phyloP scores from a whole-genome alignment of 805 yeast genomes.

The Priceomyces medius region DNA sequence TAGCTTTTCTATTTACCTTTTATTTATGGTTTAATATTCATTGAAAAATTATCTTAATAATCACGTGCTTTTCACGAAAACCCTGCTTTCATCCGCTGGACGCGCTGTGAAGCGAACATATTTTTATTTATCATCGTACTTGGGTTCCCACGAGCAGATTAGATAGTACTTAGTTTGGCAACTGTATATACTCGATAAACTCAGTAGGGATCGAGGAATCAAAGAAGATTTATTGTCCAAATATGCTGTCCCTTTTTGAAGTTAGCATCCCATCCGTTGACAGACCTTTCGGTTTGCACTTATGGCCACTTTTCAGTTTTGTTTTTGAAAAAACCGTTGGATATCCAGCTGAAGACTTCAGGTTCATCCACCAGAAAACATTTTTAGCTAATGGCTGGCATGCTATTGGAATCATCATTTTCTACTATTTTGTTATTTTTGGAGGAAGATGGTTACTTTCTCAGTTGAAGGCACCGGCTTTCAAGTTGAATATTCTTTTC shows the following conservation, averaged over 20 bases:
- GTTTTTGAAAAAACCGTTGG: conserved; percentile 47
- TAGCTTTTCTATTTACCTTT: too few species aligned
- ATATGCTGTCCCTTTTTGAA: conserved; percentile 20
- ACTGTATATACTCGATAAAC: too few species aligned
- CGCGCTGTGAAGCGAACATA: too few species aligned
- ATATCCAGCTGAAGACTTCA: conserved; percentile 64
- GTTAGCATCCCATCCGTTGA: conserved; percentile 36
- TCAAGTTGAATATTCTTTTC: conserved; percentile 72
- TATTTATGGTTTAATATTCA: too few species aligned
- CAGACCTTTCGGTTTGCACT: conserved; percentile 54
- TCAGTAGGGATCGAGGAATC: too few species aligned
- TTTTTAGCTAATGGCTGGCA: conserved; percentile 65
- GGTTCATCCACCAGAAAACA: conserved; percentile 62
- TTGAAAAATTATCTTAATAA: too few species aligned
- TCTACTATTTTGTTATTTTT: conserved; percentile 40
- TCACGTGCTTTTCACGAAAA: too few species aligned
- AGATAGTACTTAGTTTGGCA: too few species aligned
- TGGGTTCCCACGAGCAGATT: too few species aligned
- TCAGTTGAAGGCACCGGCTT: conserved; percentile 53
- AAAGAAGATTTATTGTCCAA: background rate
- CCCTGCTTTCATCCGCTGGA: too few species aligned
- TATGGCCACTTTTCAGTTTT: conserved; percentile 67
- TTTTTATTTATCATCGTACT: too few species aligned
- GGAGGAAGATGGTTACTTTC: conserved; percentile 75
- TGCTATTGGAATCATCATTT: conserved; percentile 45